A percentile compares a stretch with the other conserved stretches of the same genome.
phyloP scores from a whole-genome alignment of 257 asterid genomes.

The Fraxinus quadrangulata region DNA sequence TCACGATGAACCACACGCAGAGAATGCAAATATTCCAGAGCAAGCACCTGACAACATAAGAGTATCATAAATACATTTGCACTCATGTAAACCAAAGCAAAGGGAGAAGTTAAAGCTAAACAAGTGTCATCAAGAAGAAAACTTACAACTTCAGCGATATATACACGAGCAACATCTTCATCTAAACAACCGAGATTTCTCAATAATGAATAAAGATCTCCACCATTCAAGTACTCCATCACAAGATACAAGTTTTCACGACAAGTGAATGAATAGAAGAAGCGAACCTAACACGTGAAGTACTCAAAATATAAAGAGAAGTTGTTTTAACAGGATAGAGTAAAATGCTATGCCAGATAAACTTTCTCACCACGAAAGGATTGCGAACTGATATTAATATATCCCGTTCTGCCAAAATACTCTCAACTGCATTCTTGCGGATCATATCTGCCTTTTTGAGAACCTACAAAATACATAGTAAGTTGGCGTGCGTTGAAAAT shows the following conservation, averaged over 20 bases:
- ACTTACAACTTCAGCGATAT: constrained; percentile 99
- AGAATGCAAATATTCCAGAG: constrained; percentile 96
- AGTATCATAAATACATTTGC: constrained; percentile 23
- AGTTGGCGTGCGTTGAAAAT: background rate
- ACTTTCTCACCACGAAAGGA: constrained; percentile 95
- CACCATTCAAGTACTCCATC: constrained; percentile 99
- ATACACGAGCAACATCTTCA: constrained; percentile 96
- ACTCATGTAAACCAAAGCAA: constrained; percentile 20
- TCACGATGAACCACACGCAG: constrained; percentile 97
- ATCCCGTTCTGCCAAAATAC: constrained; percentile 98
- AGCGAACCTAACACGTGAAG: constrained; percentile 69
- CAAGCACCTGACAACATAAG: constrained; percentile 76
- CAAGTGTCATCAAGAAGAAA: constrained; percentile 24
- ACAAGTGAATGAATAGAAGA: constrained; percentile 98
- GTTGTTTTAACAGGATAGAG: constrained; percentile 22
- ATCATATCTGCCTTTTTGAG: constrained; percentile 98
- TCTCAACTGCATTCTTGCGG: constrained; percentile 98
- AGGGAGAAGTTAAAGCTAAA: constrained; percentile 14
- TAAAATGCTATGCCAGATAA: constrained; percentile 29
- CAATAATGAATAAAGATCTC: constrained; percentile 94
- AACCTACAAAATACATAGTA: constrained; percentile 54
- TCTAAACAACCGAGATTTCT: constrained; percentile 98
- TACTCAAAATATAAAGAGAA: constrained; percentile 30
- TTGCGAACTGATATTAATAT: constrained; percentile 96
- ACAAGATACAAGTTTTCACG: constrained; percentile 98